Conservation (phyloP, 78 protist genomes). For the Dictyostelium firmibasis region DNA sequence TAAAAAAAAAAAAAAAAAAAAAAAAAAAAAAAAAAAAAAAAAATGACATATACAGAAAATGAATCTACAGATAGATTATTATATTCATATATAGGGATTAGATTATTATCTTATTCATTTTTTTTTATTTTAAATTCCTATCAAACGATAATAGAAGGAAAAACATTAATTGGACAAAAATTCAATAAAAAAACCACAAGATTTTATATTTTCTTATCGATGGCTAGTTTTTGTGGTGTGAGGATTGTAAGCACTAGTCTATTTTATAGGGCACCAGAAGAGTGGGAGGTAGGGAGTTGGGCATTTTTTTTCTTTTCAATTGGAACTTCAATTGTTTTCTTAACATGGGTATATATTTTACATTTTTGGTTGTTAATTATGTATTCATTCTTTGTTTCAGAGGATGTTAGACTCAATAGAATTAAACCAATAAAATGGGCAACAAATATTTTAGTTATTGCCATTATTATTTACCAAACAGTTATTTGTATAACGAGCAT, state of each 20-base stretch:
- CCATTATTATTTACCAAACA: not conserved
- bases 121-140: not conserved
- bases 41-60: not conserved
- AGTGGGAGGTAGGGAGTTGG: not conserved
- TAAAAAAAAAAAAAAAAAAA: no score
- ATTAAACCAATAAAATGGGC: not conserved
- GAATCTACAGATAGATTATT: not conserved
- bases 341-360: not conserved
- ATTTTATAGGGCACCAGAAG: not conserved
- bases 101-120: not conserved
- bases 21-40: no score
- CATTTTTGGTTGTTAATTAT: not conserved
- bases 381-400: slow-evolving; percentile 30
- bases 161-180: not conserved
- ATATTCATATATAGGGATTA: not conserved
- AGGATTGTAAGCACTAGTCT: not conserved
- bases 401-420: not conserved
- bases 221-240: not conserved
- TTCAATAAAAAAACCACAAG: not conserved
- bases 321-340: not conserved
- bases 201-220: not conserved
- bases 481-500: not conserved
- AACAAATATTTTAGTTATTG: not conserved
- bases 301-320: not conserved
- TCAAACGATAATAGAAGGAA: not conserved